Evolutionary conservation across 306 rosid species (phyloP), one percentile per base, ranked within the genome.

Genomic region (Prunus campanulata): DNA sequence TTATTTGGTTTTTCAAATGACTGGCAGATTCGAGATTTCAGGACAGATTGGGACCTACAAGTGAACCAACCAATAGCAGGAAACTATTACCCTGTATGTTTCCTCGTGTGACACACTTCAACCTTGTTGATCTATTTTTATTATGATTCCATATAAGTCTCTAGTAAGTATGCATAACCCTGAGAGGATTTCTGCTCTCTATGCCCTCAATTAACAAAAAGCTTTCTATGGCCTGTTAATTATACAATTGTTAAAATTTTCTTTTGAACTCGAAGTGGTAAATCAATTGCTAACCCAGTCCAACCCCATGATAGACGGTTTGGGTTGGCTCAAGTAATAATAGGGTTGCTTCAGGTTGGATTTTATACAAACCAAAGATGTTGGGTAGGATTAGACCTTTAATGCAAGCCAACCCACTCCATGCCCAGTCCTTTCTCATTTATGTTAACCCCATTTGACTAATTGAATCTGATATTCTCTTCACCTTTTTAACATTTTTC

Each of bases 11-110:
- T 71, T 18, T 74, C 70, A 12, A 79, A 30, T 76, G 74, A 71
- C 50, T 72, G 65, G 56, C 75, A 82, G 85, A 15, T 77, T 82
- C 82, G 76, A 13, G 79, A 82, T 77, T 82, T 77, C 32, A 65
- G 85, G 64, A 50, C 82, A 42, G 85, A 82, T 50, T 82, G 82
- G 82, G 76, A 77, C n/a, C 85, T 82, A 51, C 75, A 82, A 66
- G 75, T 56, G 13, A 77, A 82, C 57, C 82, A 82, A 48, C 85
- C 85, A 35, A 66, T 82, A 30, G 56, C 85, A 24, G 85, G 85
- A 67, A 82, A 82, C 60, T 82, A 82, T 68, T 82, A 82, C 44
- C 85, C 81, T 44, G 85, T 82, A 77, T 66, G 71, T 60, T 59
- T 30, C 67, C 65, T 50, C 29, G 11, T 52, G 63, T 66, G 48